Evolutionary conservation across 371 early-diverging fungal species (phyloP), one percentile per base, ranked within the genome.

Genomic region (Catenaria anguillulae): DNA sequence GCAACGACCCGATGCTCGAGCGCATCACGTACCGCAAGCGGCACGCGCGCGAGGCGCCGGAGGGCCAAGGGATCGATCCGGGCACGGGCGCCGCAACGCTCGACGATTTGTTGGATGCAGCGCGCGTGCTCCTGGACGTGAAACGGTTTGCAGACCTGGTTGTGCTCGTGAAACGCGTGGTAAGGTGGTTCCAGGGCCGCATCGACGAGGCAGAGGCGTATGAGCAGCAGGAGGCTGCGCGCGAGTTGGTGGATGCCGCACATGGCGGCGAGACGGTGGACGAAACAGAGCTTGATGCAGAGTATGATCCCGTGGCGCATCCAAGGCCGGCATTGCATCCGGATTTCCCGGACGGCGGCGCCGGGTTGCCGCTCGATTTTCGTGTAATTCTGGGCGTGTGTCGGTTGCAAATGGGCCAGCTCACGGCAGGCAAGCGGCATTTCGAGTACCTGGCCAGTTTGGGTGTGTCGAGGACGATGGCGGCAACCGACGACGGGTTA

Each of bases 281-380:
- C n/a, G n/a, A n/a, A n/a, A n/a, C n/a, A n/a, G 40, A 40, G 10
- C 5, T 40, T 40, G 58, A 58, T 31, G n/a, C 33, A 8, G 58
- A 58, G 31, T 58, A 58, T 36, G 34, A 58, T 31, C 36, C 43
- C 21, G 35, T 26, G 2, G 17, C 12, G 42, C 6, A 24, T 26
- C 40, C 40, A 21, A n/a, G 40, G 15, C 13, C n/a, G 0, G 17
- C 40, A 5, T 24, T 58, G 19, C 15, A 34, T 1, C n/a, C 19
- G 26, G 36, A 8, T 6, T 6, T 15, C 0, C 15, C 40, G 35
- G 58, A 58, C 58, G 36, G 40, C 29, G 34, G 33, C 29, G 6
- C 58, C 29, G 58, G 58, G 15, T 17, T 58, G 58, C 58, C 58
- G 31, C 58, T 58, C 26, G 36, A 35, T 12, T 10, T 58, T 15